Base-by-base conservation (phyloP, 2,329 filamentous ascomycete species). In the Xylariaceae sp. region DNA sequence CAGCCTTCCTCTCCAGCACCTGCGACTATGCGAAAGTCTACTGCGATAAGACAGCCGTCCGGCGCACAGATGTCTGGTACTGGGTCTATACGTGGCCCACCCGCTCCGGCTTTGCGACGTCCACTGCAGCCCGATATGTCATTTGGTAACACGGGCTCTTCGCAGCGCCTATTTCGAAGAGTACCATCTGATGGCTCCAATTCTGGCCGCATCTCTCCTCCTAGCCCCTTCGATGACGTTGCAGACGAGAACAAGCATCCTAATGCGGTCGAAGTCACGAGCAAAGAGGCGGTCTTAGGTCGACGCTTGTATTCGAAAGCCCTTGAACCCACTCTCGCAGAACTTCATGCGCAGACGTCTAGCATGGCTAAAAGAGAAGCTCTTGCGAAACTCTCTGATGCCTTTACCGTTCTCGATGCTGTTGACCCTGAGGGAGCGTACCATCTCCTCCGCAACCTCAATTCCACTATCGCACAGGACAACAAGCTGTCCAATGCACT, bases 81-180 rank as follows among this genome's bases (percentile, higher is more conserved):
- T 53, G 77, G 78, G 16, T 82, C 82, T 28, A 49, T 66, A 29
- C 67, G 67, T 39, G 66, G 29, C 72, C 79, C 56, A 69, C 76
- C 62, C 63, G 74, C 29, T 71, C 77, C 14, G 53, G 80, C 80
- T 2, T 74, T 85, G 1, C 92, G 91, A 74, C 88, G 91, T 63
- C 93, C 94, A 0, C 81, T 97, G 2, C 92, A 92, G 53, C 84
- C 95, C 1, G 92, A 98, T 69, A 88, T 96, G 80, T 96, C 89
- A 5, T 98, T 96, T 75, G 95, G 94, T 48, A 98, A 98, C 74
- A 90, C 88, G 6, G 91, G 91, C 1, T 97, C 94, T 1, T 96
- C 93, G 14, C 91, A 96, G 64, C 88, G 93, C 52, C 88, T 96
- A 49, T 98, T 97, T 79, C 90, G 91, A 62, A 87, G 94, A 21